Evolutionary conservation across 306 rosid genomes (phyloP), one percentile per base, ranked within the genome.

Genomic region (Quercus agrifolia): DNA sequence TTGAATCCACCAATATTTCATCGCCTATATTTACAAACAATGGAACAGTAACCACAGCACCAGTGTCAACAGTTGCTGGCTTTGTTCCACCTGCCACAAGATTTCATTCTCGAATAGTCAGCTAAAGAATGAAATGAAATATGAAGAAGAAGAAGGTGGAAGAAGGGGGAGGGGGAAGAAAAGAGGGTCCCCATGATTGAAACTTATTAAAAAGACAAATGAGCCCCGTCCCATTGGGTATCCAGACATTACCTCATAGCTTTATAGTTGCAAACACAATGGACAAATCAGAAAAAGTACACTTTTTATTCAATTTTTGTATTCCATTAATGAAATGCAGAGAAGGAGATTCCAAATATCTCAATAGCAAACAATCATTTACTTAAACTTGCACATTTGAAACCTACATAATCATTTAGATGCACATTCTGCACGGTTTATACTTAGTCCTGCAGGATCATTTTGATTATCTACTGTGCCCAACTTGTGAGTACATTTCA

Each of bases 11-110:
- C 81, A 93, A 25, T 70, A 93, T 89, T 76, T 88, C 89, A 4
- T 96, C 99, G 4, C 98, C 94, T 18, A 73, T n/a, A 79, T 88
- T 93, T 71, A 96, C 78, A 74, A 93, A 96, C 81, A 91, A 86
- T 4, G 99, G 99, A 71, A 91, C 99, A 81, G 82, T 90, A 55
- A 96, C 98, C 30, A 89, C 76, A 33, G 97, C 88, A 11, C 97
- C 98, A 0, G 99, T 96, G 79, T 96, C 98, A 4, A 96, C 94
- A 21, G 96, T 96, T 12, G 98, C 99, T 33, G 97, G 97, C 89
- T 90, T 95, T 70, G 96, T 41, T 80, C 98, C 98, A 79, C 99
- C 99, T 93, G 93, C 77, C 11, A 73, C 61, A 75, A 80, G 77
- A 79, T 73, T 81, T 77, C 61, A 28, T 73, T 73, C 25, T 63